phyloP scores from a whole-genome alignment of 192 early-diverging fungal genomes.

The Coemansia sp. region DNA sequence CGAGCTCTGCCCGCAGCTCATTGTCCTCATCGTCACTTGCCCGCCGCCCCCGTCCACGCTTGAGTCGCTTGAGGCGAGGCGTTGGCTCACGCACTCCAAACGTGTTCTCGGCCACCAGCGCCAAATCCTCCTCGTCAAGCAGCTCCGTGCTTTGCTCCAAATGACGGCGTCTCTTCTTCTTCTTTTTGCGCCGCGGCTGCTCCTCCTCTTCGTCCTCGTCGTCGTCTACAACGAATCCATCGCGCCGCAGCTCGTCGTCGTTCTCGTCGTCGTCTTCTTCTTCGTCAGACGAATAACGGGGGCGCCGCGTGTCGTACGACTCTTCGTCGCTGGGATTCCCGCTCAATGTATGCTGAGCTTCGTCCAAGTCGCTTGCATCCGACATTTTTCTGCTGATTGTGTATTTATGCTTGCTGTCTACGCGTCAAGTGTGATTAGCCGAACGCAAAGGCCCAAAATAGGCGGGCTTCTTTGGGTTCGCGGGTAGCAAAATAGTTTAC shows the following conservation, averaged over 20 bases:
- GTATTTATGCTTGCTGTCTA: background rate
- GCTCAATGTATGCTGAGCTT: slow-evolving; percentile 30
- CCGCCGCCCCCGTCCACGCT: slow-evolving; percentile 67
- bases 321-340: slow-evolving; percentile 59
- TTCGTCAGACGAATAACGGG: slow-evolving; percentile 45
- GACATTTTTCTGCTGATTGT: slow-evolving; percentile 24
- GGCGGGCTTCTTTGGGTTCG: too few species aligned
- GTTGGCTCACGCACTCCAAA: slow-evolving; percentile 35
- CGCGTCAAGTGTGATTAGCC: background rate
- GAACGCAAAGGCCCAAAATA: too few species aligned
- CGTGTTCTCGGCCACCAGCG: slow-evolving; percentile 87
- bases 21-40: slow-evolving; percentile 56
- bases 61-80: slow-evolving; percentile 71
- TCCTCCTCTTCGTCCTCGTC: slow-evolving; percentile 60
- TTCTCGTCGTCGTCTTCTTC: slow-evolving; percentile 65
- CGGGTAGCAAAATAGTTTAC: too few species aligned
- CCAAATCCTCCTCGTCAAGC: slow-evolving; percentile 91
- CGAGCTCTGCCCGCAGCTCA: slow-evolving; percentile 37
- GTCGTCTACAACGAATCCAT: slow-evolving; percentile 76
- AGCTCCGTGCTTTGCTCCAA: slow-evolving; percentile 17
- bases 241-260: slow-evolving; percentile 59
- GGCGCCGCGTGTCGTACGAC: slow-evolving; percentile 34
- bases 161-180: slow-evolving; percentile 49
- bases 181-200: slow-evolving; percentile 51
- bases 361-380: slow-evolving; percentile 30